Evolutionary conservation across 495 filamentous ascomycete species (phyloP), one percentile per base, ranked within the genome.

Genomic region (Daldinia concentrica): DNA sequence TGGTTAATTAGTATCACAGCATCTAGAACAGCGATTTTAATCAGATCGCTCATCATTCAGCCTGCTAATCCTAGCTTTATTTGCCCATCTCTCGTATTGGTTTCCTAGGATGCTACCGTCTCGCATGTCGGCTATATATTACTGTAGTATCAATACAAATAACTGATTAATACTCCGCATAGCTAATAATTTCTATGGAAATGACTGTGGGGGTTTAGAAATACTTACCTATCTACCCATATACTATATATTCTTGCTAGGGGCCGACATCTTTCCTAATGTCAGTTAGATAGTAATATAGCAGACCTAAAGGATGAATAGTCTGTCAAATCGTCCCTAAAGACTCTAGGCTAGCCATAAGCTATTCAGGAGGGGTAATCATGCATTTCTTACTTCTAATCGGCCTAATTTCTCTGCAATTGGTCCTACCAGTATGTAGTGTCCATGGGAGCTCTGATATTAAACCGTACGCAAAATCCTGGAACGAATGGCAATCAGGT

Each of bases 61-160:
- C 57, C 62, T 71, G 50, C 39, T 51, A 24, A 45, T 50, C 48
- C 39, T 61, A 24, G 37, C 34, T 61, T 34, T 17, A 64, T 56
- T 59, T 57, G 17, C 14, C 41, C 36, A 17, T 45, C 12, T 39
- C 27, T 37, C 8, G 0, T 50, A 43, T 50, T 14, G 6, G 0
- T 48, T 41, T 59, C 17, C 8, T 24, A 12, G n/a, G 26, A 64
- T 68, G 30, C 37, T 48, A 67, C 69, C 36, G n/a, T 56, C 15
- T 26, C 30, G 69, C 64, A 68, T 68, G 19, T 43, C 69, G 69
- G 64, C 64, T 72, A 72, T 72, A 68, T 72, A 39, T 27, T 22
- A 48, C 27, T 51, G 29, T 29, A 39, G 12, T 43, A 27, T 30
- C 17, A 32, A 58, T 60, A 0, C 29, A 58, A 45, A 3, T n/a